Percentiles rank a stretch among this genome's conserved stretches.
Conservation (phyloP, 306 rosid species). For the Ormosia emarginata region DNA sequence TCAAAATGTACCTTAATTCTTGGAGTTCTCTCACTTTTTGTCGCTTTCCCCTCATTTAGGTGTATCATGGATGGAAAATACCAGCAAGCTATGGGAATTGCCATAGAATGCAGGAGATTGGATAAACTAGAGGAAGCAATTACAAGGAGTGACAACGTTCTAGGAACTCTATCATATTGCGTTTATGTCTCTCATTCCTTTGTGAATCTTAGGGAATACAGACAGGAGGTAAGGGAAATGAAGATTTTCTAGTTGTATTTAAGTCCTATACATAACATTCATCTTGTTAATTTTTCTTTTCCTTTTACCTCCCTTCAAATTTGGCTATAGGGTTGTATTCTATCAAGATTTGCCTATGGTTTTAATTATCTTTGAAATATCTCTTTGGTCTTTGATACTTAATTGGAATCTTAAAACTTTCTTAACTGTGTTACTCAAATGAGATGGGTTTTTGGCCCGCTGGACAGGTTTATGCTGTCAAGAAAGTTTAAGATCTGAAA, state of each 20-base stretch:
- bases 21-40: neutral
- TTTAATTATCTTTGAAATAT: conserved; percentile 6
- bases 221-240: conserved; percentile 69
- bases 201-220: conserved; percentile 89
- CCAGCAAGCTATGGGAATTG: conserved; percentile 98
- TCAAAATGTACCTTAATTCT: neutral
- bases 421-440: neutral
- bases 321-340: neutral
- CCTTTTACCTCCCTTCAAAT: neutral
- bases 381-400: neutral
- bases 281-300: neutral
- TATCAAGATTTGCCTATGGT: neutral
- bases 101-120: conserved; percentile 94
- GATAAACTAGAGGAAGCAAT: conserved; percentile 99
- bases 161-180: conserved; percentile 92
- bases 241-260: neutral
- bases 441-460: neutral
- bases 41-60: conserved; percentile 41
- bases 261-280: conserved; percentile 1
- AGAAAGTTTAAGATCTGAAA: neutral
- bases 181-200: conserved; percentile 82
- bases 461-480: neutral
- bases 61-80: conserved; percentile 90
- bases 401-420: neutral
- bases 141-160: conserved; percentile 87